A percentile compares a stretch with the other conserved stretches of the same genome.
These are phyloP conservation scores for Eustoma russellianum DNA, from an alignment of 257 asterid genomes.

Conservation along the genomic window DNA sequence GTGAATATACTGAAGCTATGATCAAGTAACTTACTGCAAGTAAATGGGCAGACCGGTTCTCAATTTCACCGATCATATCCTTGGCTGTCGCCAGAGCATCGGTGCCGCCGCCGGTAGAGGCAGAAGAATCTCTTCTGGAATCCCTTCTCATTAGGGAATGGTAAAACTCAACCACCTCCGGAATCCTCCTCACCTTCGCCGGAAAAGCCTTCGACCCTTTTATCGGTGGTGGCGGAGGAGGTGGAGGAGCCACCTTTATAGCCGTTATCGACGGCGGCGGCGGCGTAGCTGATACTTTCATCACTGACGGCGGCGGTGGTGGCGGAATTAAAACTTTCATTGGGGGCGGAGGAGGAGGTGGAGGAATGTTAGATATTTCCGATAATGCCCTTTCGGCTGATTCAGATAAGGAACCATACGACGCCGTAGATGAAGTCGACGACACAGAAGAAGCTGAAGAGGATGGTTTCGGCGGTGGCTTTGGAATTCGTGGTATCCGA, in stretches of 20 bases:
- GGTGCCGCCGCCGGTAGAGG: conserved; percentile 25
- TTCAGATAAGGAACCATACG: conserved; percentile 46
- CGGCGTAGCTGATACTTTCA: too few relatives aligned
- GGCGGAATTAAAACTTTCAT: conserved; percentile 3
- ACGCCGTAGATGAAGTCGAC: conserved; percentile 49
- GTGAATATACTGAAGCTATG: conserved; percentile 18
- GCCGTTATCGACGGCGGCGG: neutral
- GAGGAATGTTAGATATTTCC: conserved; percentile 46
- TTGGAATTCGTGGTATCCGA: conserved; percentile 76
- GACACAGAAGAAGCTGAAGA: conserved; percentile 13
- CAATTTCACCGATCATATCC: conserved; percentile 98
- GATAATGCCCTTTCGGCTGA: conserved; percentile 67
- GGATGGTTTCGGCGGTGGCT: conserved; percentile 87
- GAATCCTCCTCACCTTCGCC: conserved; percentile 69
- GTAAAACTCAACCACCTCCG: conserved; percentile 93
- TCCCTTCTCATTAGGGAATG: conserved; percentile 93
- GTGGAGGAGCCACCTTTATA: conserved; percentile 21
- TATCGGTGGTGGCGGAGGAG: conserved; percentile 50
- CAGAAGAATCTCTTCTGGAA: conserved; percentile 56
- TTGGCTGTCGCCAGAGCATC: conserved; percentile 50
- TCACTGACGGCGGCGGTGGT: conserved; percentile 21
- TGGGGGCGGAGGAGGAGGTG: conserved; percentile 19
- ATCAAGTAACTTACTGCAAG: conserved; percentile 57
- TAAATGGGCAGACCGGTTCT: conserved; percentile 92
- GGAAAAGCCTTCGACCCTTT: conserved; percentile 35